Base-by-base conservation (phyloP, 768 basidiomycete genomes). In the Tricholoma sp. region DNA sequence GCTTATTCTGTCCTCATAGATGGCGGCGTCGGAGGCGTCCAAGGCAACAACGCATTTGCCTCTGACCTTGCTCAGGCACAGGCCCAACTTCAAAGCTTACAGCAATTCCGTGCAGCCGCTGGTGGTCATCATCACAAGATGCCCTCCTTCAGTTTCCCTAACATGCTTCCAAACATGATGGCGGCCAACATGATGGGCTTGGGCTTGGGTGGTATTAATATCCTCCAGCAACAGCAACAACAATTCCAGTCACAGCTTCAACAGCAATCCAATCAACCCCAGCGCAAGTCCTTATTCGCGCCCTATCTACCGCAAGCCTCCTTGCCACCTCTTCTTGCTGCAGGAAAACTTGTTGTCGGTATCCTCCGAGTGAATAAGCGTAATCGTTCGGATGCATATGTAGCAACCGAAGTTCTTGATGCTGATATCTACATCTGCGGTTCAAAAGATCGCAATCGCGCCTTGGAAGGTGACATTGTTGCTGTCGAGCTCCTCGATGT, bases 391-490 rank as follows among this genome's bases (percentile, higher is more conserved):
- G 97, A 99, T 70, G 97, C 97, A 7, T 99, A 98, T 70, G 95
- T 99, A 55, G 90, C 97, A 12, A 98, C 96, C 10, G 97, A 98
- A 69, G 95, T 98, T 31, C 75, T 99, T 51, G 97, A 99, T 68
- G 95, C 96, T 56, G 97, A 99, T 66, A 98, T 99, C 69, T 99
- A 98, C 66, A 98, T 98, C 58, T 97, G 95, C 66, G 96, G 97
- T 43, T 98, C 95, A 32, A 98, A 98, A 69, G 97, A 99, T 72
- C 90, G 97, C 61, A 99, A 99, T 69, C 88, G 97, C 62, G 97
- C 97, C 39, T 80, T 99, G 35, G 97, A 99, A 71, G 97, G 97
- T 22, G 97, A 99, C 68, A 96, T 98, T 56, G 94, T 99, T 57
- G 97, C 96, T 19, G 92, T 99, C 21, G 97, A 99, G 72, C 82